A percentile compares a stretch with the other conserved stretches of the same genome.
Conservation (phyloP, 2,329 filamentous ascomycete species). For the Nigrospora sphaerica region DNA sequence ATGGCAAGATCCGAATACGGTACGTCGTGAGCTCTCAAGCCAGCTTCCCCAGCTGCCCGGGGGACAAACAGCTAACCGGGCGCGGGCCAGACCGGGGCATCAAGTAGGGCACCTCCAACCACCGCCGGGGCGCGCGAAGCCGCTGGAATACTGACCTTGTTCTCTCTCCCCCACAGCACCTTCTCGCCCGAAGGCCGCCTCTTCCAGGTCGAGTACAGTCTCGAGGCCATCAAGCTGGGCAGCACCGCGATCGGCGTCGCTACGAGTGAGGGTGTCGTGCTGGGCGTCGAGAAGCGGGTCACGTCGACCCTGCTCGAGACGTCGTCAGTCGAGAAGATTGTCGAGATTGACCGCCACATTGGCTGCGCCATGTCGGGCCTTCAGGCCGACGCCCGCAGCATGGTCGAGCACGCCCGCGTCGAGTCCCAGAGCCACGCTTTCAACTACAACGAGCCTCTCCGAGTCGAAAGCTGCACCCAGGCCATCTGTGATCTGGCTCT, state of each 20-base stretch:
- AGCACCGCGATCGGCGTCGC: constrained; percentile 97
- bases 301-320: constrained; percentile 96
- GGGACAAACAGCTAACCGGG: neutral
- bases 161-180: constrained; percentile 56
- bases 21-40: constrained; percentile 38
- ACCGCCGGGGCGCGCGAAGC: neutral
- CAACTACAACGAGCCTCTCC: constrained; percentile 92
- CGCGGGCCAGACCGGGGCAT: constrained; percentile 75
- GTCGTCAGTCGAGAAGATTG: constrained; percentile 97
- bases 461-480: constrained; percentile 97
- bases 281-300: constrained; percentile 98
- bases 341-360: constrained; percentile 98
- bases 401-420: constrained; percentile 97
- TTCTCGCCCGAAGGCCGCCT: constrained; percentile 99
- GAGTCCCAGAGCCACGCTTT: constrained; percentile 96
- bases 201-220: constrained; percentile 99
- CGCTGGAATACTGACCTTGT: constrained; percentile 3
- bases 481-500: constrained; percentile 96
- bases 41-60: constrained; percentile 1
- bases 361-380: constrained; percentile 98
- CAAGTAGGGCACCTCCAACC: constrained; percentile 58
- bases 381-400: constrained; percentile 93
- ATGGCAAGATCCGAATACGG: constrained; percentile 99
- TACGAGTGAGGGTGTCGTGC: constrained; percentile 88
- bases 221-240: constrained; percentile 99